Evolutionary conservation across 345 rosid genomes (phyloP).

Genomic region (Acer negundo): DNA sequence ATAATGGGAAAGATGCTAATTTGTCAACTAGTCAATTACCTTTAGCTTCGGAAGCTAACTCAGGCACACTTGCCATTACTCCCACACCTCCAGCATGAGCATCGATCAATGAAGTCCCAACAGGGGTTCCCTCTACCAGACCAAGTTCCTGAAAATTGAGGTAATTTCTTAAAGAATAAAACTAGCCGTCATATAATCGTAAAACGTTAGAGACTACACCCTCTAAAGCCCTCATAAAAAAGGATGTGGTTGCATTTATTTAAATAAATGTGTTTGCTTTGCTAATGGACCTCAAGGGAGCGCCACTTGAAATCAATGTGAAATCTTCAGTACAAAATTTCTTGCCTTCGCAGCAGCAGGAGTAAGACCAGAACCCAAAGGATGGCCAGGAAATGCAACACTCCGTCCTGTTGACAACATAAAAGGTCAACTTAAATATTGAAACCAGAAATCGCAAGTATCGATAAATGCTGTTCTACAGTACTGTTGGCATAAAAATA

Average conservation of each 20-base stretch:
- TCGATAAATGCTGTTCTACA: background rate
- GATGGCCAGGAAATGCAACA: constrained; percentile 98
- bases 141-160: constrained; percentile 69
- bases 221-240: constrained; percentile 28
- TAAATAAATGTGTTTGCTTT: constrained; percentile 33
- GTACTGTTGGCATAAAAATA: background rate
- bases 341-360: constrained; percentile 93
- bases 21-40: constrained; percentile 41
- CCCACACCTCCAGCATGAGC: constrained; percentile 99
- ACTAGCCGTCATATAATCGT: constrained; percentile 2
- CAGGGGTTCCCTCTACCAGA: constrained; percentile 77
- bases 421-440: constrained; percentile 16
- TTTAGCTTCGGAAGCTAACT: constrained; percentile 43
- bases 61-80: constrained; percentile 77
- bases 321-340: constrained; percentile 46
- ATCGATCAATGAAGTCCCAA: constrained; percentile 90
- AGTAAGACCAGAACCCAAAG: constrained; percentile 88
- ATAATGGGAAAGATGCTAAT: background rate
- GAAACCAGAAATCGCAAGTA: background rate
- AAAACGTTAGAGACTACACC: constrained; percentile 16
- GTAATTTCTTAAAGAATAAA: constrained; percentile 16
- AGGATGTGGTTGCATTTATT: constrained; percentile 24
- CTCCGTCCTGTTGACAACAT: constrained; percentile 68
- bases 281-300: constrained; percentile 42
- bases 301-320: constrained; percentile 42